Evolutionary conservation across 768 basidiomycete species (phyloP).

Genomic region (Boletus sp.): DNA sequence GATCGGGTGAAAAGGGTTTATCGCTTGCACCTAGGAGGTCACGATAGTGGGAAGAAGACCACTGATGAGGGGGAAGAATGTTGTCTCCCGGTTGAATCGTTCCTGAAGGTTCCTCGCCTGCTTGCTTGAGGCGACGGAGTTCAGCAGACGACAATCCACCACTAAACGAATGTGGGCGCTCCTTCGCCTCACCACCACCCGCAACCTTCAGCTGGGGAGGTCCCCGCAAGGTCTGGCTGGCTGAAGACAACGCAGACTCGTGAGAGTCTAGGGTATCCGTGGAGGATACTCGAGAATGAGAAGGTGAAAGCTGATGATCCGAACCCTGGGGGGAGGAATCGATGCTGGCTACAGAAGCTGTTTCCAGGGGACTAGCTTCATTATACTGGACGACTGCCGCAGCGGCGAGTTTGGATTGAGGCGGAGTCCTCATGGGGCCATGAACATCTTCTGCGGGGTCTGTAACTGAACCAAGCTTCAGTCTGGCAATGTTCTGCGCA

Average conservation of each 20-base stretch:
- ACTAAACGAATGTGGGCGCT: conserved; percentile 79
- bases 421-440: conserved; percentile 60
- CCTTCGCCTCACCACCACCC: conserved; percentile 58
- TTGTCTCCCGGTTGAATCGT: conserved; percentile 36
- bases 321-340: conserved; percentile 71
- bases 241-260: conserved; percentile 49
- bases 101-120: conserved; percentile 44
- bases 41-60: conserved; percentile 50
- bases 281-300: conserved; percentile 83
- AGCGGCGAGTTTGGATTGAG: conserved; percentile 58
- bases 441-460: conserved; percentile 52
- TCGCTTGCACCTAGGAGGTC: conserved; percentile 39
- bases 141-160: conserved; percentile 75
- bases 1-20: conserved; percentile 45
- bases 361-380: conserved; percentile 71
- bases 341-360: conserved; percentile 66
- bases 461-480: conserved; percentile 60
- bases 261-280: conserved; percentile 69
- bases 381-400: conserved; percentile 54
- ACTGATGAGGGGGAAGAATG: conserved; percentile 44
- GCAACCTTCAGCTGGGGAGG: conserved; percentile 54
- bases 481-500: conserved; percentile 67
- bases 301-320: conserved; percentile 63
- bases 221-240: conserved; percentile 56
- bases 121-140: conserved; percentile 72